A percentile compares a stretch with the other conserved stretches of the same genome.
phyloP scores from a whole-genome alignment of 2,329 filamentous ascomycete species.

The Aspergillus intermedius region DNA sequence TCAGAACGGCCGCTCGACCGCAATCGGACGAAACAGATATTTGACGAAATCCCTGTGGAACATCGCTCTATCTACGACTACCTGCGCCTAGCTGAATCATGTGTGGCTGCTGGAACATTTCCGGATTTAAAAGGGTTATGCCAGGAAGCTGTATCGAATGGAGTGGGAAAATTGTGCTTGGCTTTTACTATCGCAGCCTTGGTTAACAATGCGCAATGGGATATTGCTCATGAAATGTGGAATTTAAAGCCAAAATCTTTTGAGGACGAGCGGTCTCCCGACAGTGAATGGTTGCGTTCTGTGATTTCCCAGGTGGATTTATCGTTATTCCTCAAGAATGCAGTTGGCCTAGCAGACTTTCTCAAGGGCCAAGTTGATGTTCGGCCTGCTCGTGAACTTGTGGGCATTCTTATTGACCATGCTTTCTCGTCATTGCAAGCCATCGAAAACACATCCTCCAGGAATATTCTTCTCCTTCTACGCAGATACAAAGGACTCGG shows the following conservation, averaged over 20 bases:
- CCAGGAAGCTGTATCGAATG: constrained; percentile 28
- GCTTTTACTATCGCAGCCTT: constrained; percentile 25
- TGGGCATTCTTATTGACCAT: constrained; percentile 19
- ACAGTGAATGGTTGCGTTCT: constrained; percentile 8
- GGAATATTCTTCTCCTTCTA: constrained; percentile 26
- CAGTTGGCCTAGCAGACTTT: constrained; percentile 18
- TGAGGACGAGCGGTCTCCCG: not conserved
- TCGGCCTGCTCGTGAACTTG: constrained; percentile 8
- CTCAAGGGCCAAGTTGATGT: constrained; percentile 6
- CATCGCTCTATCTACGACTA: constrained; percentile 41
- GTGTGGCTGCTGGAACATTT: constrained; percentile 34
- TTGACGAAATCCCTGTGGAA: constrained; percentile 33
- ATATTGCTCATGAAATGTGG: constrained; percentile 25
- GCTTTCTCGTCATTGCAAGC: constrained; percentile 20
- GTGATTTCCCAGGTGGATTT: constrained; percentile 9
- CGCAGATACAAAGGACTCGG: constrained; percentile 18
- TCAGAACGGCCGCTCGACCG: constrained; percentile 35
- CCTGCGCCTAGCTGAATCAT: constrained; percentile 38
- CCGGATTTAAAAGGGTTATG: constrained; percentile 37
- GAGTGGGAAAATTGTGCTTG: constrained; percentile 23
- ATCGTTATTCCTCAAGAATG: constrained; percentile 12
- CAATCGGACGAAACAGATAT: constrained; percentile 41
- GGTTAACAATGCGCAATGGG: constrained; percentile 28
- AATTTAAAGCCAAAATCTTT: constrained; percentile 11
- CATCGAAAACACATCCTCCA: constrained; percentile 21